Percentiles rank a stretch among this genome's conserved stretches.
phyloP scores from a whole-genome alignment of 352 stramenopile species.

The Phytophthora cactorum region DNA sequence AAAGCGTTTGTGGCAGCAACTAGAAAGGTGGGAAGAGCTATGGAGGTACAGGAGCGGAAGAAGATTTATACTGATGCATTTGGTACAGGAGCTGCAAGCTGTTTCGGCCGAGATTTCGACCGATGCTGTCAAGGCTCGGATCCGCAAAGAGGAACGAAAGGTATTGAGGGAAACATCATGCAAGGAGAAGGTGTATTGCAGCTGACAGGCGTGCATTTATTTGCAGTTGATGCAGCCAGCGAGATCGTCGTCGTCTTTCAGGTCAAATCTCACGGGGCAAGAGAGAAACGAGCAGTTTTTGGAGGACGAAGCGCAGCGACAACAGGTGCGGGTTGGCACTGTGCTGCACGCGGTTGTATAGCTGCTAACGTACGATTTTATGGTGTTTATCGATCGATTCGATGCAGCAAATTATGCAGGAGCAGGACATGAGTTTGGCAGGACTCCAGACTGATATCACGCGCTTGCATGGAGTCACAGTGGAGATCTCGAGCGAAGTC shows the following conservation, averaged over 20 bases:
- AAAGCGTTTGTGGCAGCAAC: conserved; percentile 73
- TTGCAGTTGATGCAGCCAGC: conserved; percentile 51
- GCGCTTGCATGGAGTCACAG: conserved; percentile 65
- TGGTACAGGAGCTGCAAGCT: conserved; percentile 44
- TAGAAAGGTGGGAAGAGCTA: conserved; percentile 38
- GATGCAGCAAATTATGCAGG: conserved; percentile 66
- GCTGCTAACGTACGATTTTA: background rate
- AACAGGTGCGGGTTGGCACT: conserved; percentile 40
- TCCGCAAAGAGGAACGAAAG: conserved; percentile 75
- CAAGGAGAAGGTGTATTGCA: background rate
- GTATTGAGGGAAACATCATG: conserved; percentile 20
- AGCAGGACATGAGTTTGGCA: conserved; percentile 72
- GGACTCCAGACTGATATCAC: conserved; percentile 61
- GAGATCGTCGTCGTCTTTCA: conserved; percentile 28
- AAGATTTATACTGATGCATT: background rate
- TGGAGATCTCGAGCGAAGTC: conserved; percentile 77
- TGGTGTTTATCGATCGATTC: background rate
- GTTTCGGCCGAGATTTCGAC: conserved; percentile 66
- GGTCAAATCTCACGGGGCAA: conserved; percentile 10
- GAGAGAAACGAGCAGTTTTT: conserved; percentile 69
- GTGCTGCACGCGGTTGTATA: background rate
- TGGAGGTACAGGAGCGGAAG: background rate
- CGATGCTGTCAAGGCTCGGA: conserved; percentile 57
- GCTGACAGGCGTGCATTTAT: conserved; percentile 2
- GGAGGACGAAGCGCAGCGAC: conserved; percentile 58